These are phyloP conservation scores for Pyrenula aspistea DNA, from an alignment of 495 filamentous ascomycete species.

Conservation along the genomic window DNA sequence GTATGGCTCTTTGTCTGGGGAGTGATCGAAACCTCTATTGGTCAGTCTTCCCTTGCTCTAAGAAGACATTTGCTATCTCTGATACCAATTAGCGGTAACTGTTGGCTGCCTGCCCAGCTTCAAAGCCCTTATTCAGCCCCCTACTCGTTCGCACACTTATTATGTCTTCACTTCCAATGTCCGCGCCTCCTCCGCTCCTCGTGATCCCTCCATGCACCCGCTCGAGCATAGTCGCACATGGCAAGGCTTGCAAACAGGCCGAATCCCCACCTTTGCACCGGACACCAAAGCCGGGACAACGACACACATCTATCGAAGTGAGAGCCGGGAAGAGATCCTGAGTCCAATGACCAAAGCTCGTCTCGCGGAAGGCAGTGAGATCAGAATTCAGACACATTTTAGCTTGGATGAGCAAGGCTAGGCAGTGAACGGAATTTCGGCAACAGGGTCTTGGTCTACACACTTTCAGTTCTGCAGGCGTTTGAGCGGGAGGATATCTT, in stretches of 20 bases:
- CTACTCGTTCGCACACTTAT: background rate
- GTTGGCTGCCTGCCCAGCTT: background rate
- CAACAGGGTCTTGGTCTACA: too few relatives aligned
- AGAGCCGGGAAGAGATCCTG: background rate
- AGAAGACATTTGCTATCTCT: background rate
- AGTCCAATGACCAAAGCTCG: background rate
- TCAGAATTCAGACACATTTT: background rate
- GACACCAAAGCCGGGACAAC: background rate
- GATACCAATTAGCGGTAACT: background rate
- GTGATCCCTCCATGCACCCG: background rate
- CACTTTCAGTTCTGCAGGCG: too few relatives aligned
- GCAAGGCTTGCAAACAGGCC: background rate
- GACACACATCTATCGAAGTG: background rate
- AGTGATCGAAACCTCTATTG: background rate
- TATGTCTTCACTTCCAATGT: background rate
- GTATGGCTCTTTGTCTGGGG: background rate
- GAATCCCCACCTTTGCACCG: background rate
- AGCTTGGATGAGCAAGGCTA: background rate
- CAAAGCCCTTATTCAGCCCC: background rate
- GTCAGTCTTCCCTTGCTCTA: background rate
- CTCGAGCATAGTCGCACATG: background rate
- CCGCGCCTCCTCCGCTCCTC: background rate
- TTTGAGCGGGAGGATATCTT: too few relatives aligned
- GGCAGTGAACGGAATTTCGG: too few relatives aligned
- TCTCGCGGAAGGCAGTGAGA: background rate